Evolutionary conservation across 768 basidiomycete species (phyloP).

Genomic region (Auricularia cornea): DNA sequence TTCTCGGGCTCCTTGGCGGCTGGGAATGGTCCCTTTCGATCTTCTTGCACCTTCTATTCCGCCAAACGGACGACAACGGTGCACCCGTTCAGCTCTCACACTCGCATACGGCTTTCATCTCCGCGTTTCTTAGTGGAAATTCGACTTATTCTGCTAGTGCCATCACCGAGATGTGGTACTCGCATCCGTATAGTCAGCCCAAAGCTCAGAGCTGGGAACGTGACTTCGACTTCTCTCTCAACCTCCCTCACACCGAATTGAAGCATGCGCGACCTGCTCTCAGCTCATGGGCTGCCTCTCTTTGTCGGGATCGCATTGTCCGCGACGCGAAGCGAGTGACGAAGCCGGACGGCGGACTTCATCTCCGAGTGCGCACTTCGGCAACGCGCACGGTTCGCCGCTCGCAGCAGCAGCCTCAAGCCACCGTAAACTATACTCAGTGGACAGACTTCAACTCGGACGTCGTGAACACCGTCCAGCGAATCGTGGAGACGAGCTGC

Average conservation of each 20-base stretch:
- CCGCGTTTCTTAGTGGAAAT: no score
- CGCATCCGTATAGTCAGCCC: background rate
- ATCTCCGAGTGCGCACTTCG: background rate
- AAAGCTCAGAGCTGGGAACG: background rate
- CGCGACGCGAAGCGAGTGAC: background rate
- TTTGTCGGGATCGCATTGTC: background rate
- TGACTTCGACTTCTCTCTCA: background rate
- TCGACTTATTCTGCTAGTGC: no score
- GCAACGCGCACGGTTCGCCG: background rate
- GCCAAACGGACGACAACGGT: no score
- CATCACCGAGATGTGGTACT: background rate
- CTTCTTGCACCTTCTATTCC: no score
- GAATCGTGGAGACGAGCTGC: background rate
- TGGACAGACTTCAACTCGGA: background rate
- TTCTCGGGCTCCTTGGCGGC: no score
- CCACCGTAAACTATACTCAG: background rate
- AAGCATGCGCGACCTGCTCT: background rate
- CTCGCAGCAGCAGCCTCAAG: background rate
- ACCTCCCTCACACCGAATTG: background rate
- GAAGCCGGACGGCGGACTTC: background rate
- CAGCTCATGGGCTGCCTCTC: background rate
- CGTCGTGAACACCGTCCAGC: background rate
- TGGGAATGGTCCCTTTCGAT: no score
- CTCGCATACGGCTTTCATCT: no score
- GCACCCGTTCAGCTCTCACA: no score